Evolutionary conservation across 208 protist species (phyloP).

Genomic region (Acanthamoeba royreba): DNA sequence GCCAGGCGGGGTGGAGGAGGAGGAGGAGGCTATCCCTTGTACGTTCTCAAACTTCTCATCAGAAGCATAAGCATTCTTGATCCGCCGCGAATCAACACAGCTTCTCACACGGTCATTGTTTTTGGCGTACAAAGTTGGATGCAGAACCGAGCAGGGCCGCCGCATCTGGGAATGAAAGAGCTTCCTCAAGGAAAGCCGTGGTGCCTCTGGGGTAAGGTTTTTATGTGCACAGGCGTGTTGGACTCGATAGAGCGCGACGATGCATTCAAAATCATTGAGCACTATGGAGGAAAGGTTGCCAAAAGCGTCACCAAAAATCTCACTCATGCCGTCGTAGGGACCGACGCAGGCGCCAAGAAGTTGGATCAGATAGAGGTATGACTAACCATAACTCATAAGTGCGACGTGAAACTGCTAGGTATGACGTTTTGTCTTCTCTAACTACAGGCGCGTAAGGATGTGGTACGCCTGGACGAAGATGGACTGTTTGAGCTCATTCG

Average conservation of each 20-base stretch:
- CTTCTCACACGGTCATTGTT: neutral
- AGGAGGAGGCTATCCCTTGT: constrained; percentile 6
- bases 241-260: constrained; percentile 82
- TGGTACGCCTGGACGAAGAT: constrained; percentile 60
- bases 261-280: constrained; percentile 65
- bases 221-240: constrained; percentile 83
- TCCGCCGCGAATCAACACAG: neutral
- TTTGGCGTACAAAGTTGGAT: neutral
- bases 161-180: constrained; percentile 60
- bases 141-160: neutral
- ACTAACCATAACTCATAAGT: too few species aligned
- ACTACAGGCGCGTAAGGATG: neutral
- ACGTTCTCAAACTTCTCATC: neutral
- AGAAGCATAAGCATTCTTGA: neutral
- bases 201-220: constrained; percentile 75
- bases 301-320: constrained; percentile 70
- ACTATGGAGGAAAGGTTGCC: constrained; percentile 73
- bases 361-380: constrained; percentile 57
- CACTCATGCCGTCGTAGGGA: constrained; percentile 74
- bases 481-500: constrained; percentile 58
- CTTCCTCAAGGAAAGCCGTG: constrained; percentile 66
- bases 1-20: neutral
- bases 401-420: neutral
- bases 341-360: constrained; percentile 75
- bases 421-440: neutral